phyloP scores from a whole-genome alignment of 1,284 basidiomycete genomes.

The Lignosus rhinocerotis region DNA sequence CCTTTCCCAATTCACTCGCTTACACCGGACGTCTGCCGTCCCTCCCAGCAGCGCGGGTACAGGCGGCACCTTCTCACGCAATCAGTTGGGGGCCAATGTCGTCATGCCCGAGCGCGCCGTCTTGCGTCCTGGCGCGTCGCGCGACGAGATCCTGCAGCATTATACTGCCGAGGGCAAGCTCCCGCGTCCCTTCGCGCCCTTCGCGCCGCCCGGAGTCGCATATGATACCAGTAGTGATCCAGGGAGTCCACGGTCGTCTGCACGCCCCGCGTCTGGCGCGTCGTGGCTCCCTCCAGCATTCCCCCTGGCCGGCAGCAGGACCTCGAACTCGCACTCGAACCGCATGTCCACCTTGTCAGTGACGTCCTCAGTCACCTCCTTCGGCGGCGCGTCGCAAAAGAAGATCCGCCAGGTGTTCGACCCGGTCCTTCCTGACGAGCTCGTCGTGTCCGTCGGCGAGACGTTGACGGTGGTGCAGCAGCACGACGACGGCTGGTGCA shows the following conservation, averaged over 20 bases:
- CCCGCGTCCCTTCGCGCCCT: conserved; percentile 49
- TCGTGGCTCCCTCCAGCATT: conserved; percentile 32
- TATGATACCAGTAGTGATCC: too few species aligned
- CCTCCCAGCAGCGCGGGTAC: conserved; percentile 14
- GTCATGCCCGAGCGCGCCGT: conserved; percentile 54
- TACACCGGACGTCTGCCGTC: not conserved
- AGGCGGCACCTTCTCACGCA: conserved; percentile 43
- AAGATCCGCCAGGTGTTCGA: conserved; percentile 63
- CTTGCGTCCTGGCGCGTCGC: conserved; percentile 36
- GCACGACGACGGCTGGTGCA: conserved; percentile 77
- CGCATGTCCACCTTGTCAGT: conserved; percentile 29
- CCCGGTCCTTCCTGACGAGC: conserved; percentile 71
- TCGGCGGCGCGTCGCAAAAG: conserved; percentile 41
- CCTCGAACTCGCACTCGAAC: conserved; percentile 30
- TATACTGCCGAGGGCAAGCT: conserved; percentile 48
- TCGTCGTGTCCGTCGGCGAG: conserved; percentile 58
- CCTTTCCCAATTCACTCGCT: not conserved
- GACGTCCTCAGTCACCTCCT: conserved; percentile 39
- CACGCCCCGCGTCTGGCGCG: conserved; percentile 26
- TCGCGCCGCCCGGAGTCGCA: conserved; percentile 30
- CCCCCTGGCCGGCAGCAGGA: conserved; percentile 36
- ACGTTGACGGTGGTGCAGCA: conserved; percentile 54
- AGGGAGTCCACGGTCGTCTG: not conserved
- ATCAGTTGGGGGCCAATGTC: conserved; percentile 44
- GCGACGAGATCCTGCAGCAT: conserved; percentile 46